phyloP scores from a whole-genome alignment of 1,139 yeast species.

The Yamadazyma trypodendri region DNA sequence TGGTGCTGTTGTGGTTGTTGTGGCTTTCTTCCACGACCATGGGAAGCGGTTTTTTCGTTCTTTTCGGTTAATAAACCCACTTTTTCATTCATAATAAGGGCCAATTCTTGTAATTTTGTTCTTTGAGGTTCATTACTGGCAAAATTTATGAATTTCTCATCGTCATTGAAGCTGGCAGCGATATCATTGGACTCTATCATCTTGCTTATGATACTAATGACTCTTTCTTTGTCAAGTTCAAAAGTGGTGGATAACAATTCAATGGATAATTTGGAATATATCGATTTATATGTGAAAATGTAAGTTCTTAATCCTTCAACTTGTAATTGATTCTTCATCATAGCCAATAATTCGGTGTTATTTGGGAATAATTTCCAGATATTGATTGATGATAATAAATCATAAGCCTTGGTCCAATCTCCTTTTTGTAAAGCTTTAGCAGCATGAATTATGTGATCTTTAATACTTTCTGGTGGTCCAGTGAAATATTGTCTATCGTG shows the following conservation, averaged over 20 bases:
- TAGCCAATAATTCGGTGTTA: slow-evolving; percentile 59
- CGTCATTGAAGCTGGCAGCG: slow-evolving; percentile 58
- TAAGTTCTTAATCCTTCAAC: slow-evolving; percentile 89
- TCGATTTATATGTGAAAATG: slow-evolving; percentile 77
- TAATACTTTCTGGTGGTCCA: slow-evolving; percentile 97
- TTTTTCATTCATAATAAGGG: slow-evolving; percentile 84
- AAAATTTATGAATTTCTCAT: slow-evolving; percentile 57
- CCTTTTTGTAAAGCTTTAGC: slow-evolving; percentile 88
- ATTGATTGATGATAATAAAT: slow-evolving; percentile 71
- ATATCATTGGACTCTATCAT: slow-evolving; percentile 79
- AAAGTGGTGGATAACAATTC: slow-evolving; percentile 64
- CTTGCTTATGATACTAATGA: slow-evolving; percentile 64
- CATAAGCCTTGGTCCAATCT: slow-evolving; percentile 81
- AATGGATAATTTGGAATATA: slow-evolving; percentile 75
- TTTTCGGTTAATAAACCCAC: slow-evolving; percentile 77
- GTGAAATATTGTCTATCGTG: slow-evolving; percentile 93
- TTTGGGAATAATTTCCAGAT: slow-evolving; percentile 87
- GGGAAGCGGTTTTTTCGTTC: slow-evolving; percentile 80
- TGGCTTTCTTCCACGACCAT: slow-evolving; percentile 57
- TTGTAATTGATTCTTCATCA: slow-evolving; percentile 79
- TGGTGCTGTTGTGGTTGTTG: slow-evolving; percentile 33
- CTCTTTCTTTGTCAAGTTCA: slow-evolving; percentile 56
- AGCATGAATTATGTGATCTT: slow-evolving; percentile 92
- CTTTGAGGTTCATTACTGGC: slow-evolving; percentile 75
- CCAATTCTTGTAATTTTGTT: slow-evolving; percentile 84